Evolutionary conservation across 768 basidiomycete genomes (phyloP), one percentile per base, ranked within the genome.

Genomic region (Filobasidium floriforme): DNA sequence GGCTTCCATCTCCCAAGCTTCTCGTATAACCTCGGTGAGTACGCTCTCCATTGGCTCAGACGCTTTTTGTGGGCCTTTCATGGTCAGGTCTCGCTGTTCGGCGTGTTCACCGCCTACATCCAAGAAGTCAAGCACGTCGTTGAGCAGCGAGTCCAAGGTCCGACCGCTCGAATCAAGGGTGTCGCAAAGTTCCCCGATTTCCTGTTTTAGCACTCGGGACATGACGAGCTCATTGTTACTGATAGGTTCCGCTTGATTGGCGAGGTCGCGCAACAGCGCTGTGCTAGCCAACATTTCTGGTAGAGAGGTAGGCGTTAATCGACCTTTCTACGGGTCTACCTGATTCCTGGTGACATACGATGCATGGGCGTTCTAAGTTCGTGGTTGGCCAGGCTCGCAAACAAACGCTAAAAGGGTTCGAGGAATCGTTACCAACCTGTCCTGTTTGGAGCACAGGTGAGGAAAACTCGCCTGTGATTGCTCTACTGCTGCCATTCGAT

Each of bases 341-440:
- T 57, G 22, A 15, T 15, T 57, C 26, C 54, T 6, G 2, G 12
- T 24, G 15, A 59, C 64, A 41, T 28, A 65, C 64, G 76, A 68
- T 77, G 76, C 41, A 77, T 57, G 7, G 76, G 76, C 1, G 76
- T 77, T n/a, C 75, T 70, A 1, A 75, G 55, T 54, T 77, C 76
- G 46, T 77, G 76, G 55, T 66, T 69, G 1, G 76, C 75, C 12
- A 75, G 73, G 12, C 75, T 71, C 5, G 76, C 76, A 59, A 77
- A 77, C 18, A 70, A 71, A 15, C 75, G 67, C 60, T 77, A 72
- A 10, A 72, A 10, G 73, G 70, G 19, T 37, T 9, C 72, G 26
- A 61, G 71, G 68, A 2, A 67, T 73, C 32, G 28, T 18, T 7
- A 12, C 32, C 18, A 46, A 7, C 32, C 19, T 51, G 46, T 6